These are phyloP conservation scores for Claviceps maximensis DNA, from an alignment of 2,329 filamentous ascomycete genomes.

Conservation along the genomic window DNA sequence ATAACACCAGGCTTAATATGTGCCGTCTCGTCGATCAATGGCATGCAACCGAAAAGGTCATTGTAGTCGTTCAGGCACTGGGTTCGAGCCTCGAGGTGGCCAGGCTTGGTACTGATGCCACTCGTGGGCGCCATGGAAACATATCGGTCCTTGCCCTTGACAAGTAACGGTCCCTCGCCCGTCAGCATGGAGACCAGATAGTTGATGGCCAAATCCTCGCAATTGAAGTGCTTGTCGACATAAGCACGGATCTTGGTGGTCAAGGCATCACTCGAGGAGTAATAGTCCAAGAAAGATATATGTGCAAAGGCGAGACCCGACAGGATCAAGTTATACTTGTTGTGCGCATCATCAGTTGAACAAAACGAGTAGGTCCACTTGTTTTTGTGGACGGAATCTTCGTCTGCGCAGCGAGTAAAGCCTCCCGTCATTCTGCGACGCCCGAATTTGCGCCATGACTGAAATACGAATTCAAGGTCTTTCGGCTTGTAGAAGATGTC, in stretches of 20 bases:
- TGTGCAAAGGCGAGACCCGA: conserved; percentile 26
- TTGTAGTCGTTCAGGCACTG: conserved; percentile 23
- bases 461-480: conserved; percentile 28
- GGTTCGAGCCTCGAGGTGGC: conserved; percentile 21
- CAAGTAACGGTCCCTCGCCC: conserved; percentile 20
- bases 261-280: conserved; percentile 21
- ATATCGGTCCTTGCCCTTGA: conserved; percentile 20
- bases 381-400: conserved; percentile 11
- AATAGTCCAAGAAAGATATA: conserved; percentile 25
- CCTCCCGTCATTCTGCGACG: conserved; percentile 21
- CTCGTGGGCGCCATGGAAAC: conserved; percentile 18
- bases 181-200: conserved; percentile 22
- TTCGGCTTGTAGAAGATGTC: conserved; percentile 25
- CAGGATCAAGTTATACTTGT: conserved; percentile 23
- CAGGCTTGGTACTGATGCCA: conserved; percentile 21
- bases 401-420: conserved; percentile 21
- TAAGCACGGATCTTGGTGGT: conserved; percentile 21
- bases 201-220: conserved; percentile 28
- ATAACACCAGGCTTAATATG: conserved; percentile 21
- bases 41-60: conserved; percentile 21
- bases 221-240: conserved; percentile 26
- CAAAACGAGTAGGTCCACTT: conserved; percentile 22
- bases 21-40: conserved; percentile 20
- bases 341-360: conserved; percentile 11
- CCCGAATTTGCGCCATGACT: conserved; percentile 26